These are phyloP conservation scores for Rubroboletus pulcherrimus DNA, from an alignment of 768 basidiomycete genomes.

Conservation along the genomic window DNA sequence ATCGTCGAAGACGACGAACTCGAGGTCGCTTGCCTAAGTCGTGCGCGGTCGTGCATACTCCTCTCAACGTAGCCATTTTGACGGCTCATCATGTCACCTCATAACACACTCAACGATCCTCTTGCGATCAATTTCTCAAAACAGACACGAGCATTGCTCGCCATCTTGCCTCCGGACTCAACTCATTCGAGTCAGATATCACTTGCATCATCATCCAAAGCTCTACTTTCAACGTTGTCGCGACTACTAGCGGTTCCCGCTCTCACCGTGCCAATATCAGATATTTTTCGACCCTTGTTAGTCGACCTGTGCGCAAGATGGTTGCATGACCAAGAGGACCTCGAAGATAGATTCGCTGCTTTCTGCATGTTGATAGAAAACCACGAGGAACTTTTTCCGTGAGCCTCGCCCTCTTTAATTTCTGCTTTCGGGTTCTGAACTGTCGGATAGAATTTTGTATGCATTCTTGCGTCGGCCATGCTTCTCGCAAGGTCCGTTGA, in stretches of 20 bases:
- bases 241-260: conserved; percentile 55
- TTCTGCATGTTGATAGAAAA: conserved; percentile 62
- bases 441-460: conserved; percentile 48
- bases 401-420: conserved; percentile 22
- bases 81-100: conserved; percentile 9
- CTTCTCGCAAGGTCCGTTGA: conserved; percentile 53
- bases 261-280: conserved; percentile 60
- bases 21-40: not conserved
- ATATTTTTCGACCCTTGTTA: conserved; percentile 70
- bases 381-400: conserved; percentile 73
- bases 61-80: not conserved
- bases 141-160: conserved; percentile 48
- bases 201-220: conserved; percentile 35
- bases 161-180: conserved; percentile 41
- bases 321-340: conserved; percentile 52
- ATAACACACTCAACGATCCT: conserved; percentile 43
- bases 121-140: conserved; percentile 53
- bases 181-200: conserved; percentile 37
- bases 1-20: not conserved
- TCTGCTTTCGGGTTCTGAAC: conserved; percentile 1
- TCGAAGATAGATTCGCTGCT: conserved; percentile 52
- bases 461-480: conserved; percentile 42
- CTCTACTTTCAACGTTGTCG: conserved; percentile 56
- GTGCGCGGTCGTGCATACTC: not conserved
- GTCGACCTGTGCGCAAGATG: conserved; percentile 80